Percentiles rank a stretch among this genome's conserved stretches.
These are phyloP conservation scores for Candida wancherniae DNA, from an alignment of 805 yeast genomes.

Conservation along the genomic window DNA sequence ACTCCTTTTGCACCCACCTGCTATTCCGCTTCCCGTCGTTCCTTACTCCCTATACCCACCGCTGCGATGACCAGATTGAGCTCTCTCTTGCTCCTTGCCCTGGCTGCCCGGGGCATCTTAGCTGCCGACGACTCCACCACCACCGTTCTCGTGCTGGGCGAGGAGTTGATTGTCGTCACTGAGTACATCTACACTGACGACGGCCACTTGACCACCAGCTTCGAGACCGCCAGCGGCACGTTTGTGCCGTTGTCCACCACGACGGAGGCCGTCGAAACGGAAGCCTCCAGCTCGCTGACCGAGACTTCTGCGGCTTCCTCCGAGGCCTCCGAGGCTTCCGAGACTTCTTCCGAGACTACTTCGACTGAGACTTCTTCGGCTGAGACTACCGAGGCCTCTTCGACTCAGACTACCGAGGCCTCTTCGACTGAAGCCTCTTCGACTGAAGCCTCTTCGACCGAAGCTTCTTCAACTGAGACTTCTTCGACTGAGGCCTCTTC, in stretches of 20 bases:
- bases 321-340: not conserved
- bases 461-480: constrained; percentile 2
- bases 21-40: not conserved
- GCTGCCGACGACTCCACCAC: constrained; percentile 9
- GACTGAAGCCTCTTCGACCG: constrained; percentile 4
- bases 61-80: constrained; percentile 3
- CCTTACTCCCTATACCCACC: not conserved
- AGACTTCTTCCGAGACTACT: constrained; percentile 5
- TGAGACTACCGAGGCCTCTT: constrained; percentile 2
- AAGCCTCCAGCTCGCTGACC: constrained; percentile 1
- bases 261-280: constrained; percentile 4
- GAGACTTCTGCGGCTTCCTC: constrained; percentile 2
- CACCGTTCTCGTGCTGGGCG: constrained; percentile 14
- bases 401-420: constrained; percentile 3
- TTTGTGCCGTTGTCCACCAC: constrained; percentile 3
- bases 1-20: constrained; percentile 1
- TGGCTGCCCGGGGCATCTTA: constrained; percentile 4
- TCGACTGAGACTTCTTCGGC: constrained; percentile 3
- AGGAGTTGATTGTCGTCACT: constrained; percentile 26
- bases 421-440: constrained; percentile 2
- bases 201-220: constrained; percentile 26
- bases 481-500: constrained; percentile 6
- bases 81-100: constrained; percentile 4
- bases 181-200: constrained; percentile 29
- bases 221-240: constrained; percentile 17